Conservation (phyloP, 163 green algal species). For the Chlamydomonas reinhardtii region DNA sequence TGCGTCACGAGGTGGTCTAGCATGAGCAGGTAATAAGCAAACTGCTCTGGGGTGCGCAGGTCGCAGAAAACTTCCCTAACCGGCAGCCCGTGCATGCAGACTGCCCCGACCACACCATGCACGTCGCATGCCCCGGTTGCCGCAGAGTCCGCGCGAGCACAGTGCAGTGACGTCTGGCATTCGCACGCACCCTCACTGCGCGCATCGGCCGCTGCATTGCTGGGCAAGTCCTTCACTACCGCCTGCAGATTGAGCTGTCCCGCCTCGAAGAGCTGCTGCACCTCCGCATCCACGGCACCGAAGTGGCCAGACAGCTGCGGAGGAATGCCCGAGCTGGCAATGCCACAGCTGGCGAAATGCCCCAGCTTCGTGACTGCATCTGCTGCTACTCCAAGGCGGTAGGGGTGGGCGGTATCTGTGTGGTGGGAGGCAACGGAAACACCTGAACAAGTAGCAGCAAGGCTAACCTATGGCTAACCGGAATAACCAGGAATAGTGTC, state of each 20-base stretch:
- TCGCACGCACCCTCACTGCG: not conserved
- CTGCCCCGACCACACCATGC: not conserved
- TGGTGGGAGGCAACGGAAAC: no score
- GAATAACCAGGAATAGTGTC: no score
- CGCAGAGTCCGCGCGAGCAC: not conserved
- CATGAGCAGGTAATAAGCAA: conserved; percentile 3
- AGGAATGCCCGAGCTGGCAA: not conserved
- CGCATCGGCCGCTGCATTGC: no score
- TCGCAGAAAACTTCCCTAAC: not conserved
- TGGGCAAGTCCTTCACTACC: not conserved
- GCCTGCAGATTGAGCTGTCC: not conserved
- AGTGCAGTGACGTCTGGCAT: not conserved
- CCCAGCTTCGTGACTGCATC: not conserved
- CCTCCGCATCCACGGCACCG: not conserved
- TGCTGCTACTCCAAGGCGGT: no score
- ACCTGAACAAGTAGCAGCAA: no score
- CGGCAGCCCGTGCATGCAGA: not conserved
- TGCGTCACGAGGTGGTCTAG: not conserved
- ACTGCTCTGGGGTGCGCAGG: conserved; percentile 1
- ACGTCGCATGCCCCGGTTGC: not conserved
- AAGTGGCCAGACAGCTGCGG: not conserved
- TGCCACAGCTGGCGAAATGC: not conserved
- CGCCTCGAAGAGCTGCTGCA: not conserved
- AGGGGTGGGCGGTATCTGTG: no score
- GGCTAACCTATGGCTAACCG: no score